These are phyloP conservation scores for Neofusicoccum parvum DNA, from an alignment of 2,329 filamentous ascomycete species.

Conservation along the genomic window DNA sequence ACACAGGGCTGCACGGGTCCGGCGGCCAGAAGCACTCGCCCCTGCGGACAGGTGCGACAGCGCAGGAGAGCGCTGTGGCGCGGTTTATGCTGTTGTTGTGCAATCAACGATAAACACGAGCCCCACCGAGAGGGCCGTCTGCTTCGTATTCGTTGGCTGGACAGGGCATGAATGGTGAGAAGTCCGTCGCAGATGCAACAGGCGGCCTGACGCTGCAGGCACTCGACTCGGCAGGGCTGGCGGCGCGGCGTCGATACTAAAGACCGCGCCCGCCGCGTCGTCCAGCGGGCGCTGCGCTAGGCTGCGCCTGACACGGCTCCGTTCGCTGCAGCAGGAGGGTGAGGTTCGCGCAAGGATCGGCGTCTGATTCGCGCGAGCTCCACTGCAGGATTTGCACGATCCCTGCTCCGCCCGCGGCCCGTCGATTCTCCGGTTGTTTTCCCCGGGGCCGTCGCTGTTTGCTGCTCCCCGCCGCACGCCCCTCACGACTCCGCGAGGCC, in stretches of 20 bases:
- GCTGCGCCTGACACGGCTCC: background rate
- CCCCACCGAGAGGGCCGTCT: background rate
- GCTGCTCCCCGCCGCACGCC: conserved; percentile 11
- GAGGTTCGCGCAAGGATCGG: background rate
- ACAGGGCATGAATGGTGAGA: conserved; percentile 1
- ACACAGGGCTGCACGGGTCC: too few species aligned
- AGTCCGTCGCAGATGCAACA: background rate
- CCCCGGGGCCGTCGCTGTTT: background rate
- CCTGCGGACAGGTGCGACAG: background rate
- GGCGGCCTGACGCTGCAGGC: conserved; percentile 7
- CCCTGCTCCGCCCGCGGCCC: background rate
- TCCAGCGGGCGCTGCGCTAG: background rate
- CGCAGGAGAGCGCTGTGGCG: background rate
- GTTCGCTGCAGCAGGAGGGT: background rate
- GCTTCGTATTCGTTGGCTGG: background rate
- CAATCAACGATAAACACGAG: conserved; percentile 14
- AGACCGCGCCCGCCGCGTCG: background rate
- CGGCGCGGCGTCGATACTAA: background rate
- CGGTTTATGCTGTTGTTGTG: background rate
- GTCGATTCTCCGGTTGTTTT: background rate
- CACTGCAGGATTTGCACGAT: conserved; percentile 13
- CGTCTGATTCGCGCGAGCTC: background rate
- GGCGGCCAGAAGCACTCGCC: background rate
- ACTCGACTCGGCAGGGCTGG: conserved; percentile 1
- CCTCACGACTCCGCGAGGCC: conserved; percentile 10